These are phyloP conservation scores for Ophiostoma ulmi DNA, from an alignment of 2,329 filamentous ascomycete species.

Conservation along the genomic window DNA sequence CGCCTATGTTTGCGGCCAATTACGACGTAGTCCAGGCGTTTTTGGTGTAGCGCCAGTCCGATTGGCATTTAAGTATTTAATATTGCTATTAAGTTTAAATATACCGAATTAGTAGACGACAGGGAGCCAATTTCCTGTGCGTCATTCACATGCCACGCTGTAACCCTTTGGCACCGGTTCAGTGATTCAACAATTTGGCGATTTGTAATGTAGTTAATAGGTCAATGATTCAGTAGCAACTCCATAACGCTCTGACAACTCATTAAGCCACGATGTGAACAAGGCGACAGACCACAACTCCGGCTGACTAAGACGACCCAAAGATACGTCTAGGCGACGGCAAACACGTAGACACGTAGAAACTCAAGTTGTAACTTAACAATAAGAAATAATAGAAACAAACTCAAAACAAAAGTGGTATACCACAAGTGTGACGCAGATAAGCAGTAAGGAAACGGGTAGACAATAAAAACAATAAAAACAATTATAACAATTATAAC, in stretches of 20 bases:
- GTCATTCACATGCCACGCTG: constrained; percentile 3
- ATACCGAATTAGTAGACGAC: not conserved
- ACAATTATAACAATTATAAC: not conserved
- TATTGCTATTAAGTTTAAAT: constrained; percentile 12
- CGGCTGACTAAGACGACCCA: not conserved
- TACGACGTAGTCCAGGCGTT: constrained; percentile 4
- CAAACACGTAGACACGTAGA: not conserved
- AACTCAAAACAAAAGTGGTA: not conserved
- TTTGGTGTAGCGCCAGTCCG: not conserved
- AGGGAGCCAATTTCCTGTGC: not conserved
- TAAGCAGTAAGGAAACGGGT: not conserved
- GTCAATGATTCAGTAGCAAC: not conserved
- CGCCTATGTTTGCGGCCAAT: not conserved
- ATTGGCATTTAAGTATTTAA: not conserved
- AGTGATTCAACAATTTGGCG: not conserved
- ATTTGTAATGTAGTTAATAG: no score
- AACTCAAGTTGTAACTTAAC: not conserved
- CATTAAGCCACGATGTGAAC: not conserved
- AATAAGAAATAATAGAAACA: not conserved
- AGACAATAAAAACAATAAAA: not conserved
- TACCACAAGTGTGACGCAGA: not conserved
- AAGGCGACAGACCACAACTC: not conserved
- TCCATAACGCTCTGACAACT: not conserved
- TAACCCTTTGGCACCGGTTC: not conserved
- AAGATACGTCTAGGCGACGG: not conserved